Percentiles rank a stretch among this genome's conserved stretches.
phyloP scores from a whole-genome alignment of 1,284 basidiomycete species.

The Hemileia vastatrix region DNA sequence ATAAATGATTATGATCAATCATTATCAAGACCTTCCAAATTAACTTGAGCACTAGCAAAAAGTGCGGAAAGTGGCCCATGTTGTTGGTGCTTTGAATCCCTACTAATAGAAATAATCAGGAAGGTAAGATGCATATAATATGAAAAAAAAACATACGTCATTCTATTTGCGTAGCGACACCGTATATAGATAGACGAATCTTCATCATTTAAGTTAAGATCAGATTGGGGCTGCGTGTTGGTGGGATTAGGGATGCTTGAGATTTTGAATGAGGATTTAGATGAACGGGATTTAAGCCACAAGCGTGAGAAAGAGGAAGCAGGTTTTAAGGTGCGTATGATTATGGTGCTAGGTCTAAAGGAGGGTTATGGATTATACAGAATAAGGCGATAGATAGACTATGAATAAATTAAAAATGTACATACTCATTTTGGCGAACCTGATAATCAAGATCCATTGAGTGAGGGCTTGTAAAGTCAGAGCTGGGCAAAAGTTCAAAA shows the following conservation, averaged over 20 bases:
- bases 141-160: conserved; percentile 4
- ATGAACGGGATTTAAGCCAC: neutral
- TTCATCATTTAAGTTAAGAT: neutral
- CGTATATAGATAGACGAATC: neutral
- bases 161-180: conserved; percentile 16
- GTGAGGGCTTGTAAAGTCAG: neutral
- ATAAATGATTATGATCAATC: no score
- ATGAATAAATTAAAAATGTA: neutral
- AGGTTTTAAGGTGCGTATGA: neutral
- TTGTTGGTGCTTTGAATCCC: no score
- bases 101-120: neutral
- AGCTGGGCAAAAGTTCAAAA: neutral
- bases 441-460: neutral
- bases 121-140: neutral
- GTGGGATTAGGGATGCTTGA: neutral
- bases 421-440: neutral
- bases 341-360: neutral
- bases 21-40: no score
- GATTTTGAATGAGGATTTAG: neutral
- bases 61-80: no score
- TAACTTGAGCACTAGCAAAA: no score
- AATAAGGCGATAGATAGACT: neutral
- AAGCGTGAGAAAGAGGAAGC: neutral
- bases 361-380: neutral
- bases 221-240: neutral